Evolutionary conservation across 108 stramenopile genomes (phyloP), one percentile per base, ranked within the genome.

Genomic region (Aurantiochytrium sp.): DNA sequence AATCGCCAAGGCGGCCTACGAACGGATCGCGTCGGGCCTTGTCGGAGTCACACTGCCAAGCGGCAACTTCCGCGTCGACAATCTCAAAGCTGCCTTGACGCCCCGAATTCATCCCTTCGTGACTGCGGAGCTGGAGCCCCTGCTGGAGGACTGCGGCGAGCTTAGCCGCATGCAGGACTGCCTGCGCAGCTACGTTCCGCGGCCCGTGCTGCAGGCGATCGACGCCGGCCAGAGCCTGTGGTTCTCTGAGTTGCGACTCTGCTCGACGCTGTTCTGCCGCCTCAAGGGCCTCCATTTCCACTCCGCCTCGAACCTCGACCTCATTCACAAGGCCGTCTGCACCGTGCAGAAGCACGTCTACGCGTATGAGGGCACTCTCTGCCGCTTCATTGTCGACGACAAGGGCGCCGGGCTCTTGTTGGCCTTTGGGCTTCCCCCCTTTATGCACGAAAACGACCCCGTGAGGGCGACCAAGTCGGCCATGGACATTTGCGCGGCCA

Each of bases 381-480:
- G 91, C 73, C 89, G 93, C 85, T 94, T 93, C 52, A 89, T 93
- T 36, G 89, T 93, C n/a, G 93, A 94, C 68, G 93, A 94, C 90
- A 94, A 94, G 90, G 93, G 93, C 15, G 89, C 90, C 34, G 91
- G 91, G 31, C 50, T 92, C 21, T 92, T 94, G 50, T 90, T 90
- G 3, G 91, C 88, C 73, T 94, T 91, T 54, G 93, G 93, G 30
- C 89, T 94, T 24, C 92, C 93, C 8, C 92, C 92, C 15, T 52
- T 87, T 1, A 48, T 89, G 55, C 89, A 91, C 90, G 88, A 87
- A 4, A 90, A 94, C 65, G 92, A 94, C 90, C 52, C 91, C 6
- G 86, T 59, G 53, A 86, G 92, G 4, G 92, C 91, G n/a, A 81
- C 73, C 15, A 81, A 42, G 45, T 81, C 73, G 24, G 73, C 73